phyloP scores from a whole-genome alignment of 257 asterid species.

The Ligustrum vulgare region DNA sequence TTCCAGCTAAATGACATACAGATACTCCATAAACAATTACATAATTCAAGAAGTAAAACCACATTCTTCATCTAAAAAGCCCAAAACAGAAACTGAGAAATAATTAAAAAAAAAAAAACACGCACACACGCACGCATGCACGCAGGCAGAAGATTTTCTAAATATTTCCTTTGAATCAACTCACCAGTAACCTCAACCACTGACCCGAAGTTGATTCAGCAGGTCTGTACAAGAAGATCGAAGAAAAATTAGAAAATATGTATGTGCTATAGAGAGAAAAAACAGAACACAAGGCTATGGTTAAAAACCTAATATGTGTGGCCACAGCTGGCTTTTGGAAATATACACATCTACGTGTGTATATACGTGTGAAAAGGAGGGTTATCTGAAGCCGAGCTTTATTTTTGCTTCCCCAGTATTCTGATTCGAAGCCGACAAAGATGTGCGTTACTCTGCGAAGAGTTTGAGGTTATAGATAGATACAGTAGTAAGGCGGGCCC shows the following conservation, averaged over 20 bases:
- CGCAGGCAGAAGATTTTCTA: background rate
- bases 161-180: background rate
- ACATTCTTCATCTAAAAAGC: background rate
- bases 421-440: background rate
- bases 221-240: background rate
- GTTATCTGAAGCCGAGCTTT: background rate
- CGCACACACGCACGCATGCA: too few species aligned
- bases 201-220: background rate
- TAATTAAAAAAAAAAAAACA: background rate
- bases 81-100: background rate
- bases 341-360: background rate
- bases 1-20: background rate
- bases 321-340: background rate
- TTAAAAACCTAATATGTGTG: background rate
- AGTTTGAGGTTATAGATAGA: background rate
- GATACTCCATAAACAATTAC: background rate
- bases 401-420: background rate
- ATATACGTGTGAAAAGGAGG: background rate
- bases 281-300: background rate
- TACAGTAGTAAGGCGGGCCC: background rate
- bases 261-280: background rate
- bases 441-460: background rate
- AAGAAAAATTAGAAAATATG: background rate
- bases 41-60: background rate
- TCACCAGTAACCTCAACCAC: background rate